These are phyloP conservation scores for Penicillium pancosmium DNA, from an alignment of 495 filamentous ascomycete genomes.

Conservation along the genomic window DNA sequence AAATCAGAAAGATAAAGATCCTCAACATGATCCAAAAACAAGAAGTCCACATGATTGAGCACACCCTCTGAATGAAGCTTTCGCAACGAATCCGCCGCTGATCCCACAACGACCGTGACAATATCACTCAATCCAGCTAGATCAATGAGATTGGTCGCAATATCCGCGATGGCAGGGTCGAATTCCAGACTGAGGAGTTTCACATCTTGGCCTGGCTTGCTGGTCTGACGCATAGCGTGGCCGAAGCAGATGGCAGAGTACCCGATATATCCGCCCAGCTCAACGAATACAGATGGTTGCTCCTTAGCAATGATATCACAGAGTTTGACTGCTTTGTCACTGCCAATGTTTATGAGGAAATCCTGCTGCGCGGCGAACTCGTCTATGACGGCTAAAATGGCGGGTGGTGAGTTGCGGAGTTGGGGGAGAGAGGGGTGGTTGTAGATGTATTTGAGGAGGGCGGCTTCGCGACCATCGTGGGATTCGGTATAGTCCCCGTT, in stretches of 20 bases:
- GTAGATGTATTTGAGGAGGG: constrained; percentile 64
- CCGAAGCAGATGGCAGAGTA: constrained; percentile 72
- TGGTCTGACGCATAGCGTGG: constrained; percentile 54
- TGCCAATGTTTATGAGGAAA: constrained; percentile 75
- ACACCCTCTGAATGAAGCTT: constrained; percentile 7
- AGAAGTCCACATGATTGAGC: constrained; percentile 10
- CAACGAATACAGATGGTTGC: constrained; percentile 62
- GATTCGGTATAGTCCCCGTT: constrained; percentile 9
- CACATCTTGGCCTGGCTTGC: constrained; percentile 31
- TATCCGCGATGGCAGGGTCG: constrained; percentile 66
- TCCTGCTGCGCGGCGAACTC: constrained; percentile 61
- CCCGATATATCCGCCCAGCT: constrained; percentile 72
- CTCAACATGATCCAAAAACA: constrained; percentile 26
- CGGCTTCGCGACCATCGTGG: constrained; percentile 68
- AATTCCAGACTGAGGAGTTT: constrained; percentile 65
- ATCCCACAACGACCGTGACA: constrained; percentile 66
- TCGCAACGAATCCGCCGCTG: constrained; percentile 23
- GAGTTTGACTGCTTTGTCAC: constrained; percentile 65
- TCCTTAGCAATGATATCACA: constrained; percentile 56
- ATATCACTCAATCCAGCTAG: constrained; percentile 67
- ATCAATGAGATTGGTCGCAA: constrained; percentile 60
- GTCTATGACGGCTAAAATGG: constrained; percentile 65
- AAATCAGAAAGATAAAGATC: constrained; percentile 19
- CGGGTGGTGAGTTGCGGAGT: constrained; percentile 57
- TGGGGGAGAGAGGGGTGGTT: constrained; percentile 46